phyloP scores from a whole-genome alignment of 2,329 filamentous ascomycete species.

The Neurospora sp. region DNA sequence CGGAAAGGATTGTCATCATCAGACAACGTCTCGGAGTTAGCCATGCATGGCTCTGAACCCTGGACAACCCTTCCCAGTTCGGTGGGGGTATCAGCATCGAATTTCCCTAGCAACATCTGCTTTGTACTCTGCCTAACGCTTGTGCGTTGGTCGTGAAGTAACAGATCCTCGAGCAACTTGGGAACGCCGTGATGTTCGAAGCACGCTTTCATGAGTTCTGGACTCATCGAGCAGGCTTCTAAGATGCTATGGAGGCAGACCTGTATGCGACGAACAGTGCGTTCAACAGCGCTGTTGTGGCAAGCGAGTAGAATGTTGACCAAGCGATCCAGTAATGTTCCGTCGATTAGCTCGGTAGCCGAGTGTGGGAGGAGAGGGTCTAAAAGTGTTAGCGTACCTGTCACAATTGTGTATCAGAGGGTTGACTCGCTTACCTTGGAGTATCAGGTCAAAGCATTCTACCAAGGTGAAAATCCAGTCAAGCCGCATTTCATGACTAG shows the following conservation, averaged over 20 bases:
- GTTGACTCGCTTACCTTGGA: slow-evolving; percentile 36
- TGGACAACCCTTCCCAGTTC: slow-evolving; percentile 6
- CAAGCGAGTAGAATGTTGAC: slow-evolving; percentile 18
- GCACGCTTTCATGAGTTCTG: slow-evolving; percentile 30
- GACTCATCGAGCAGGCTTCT: slow-evolving; percentile 28
- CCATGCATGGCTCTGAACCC: not conserved
- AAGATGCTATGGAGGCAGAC: slow-evolving; percentile 30
- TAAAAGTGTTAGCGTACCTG: slow-evolving; percentile 16
- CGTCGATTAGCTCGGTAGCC: slow-evolving; percentile 17
- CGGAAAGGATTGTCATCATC: slow-evolving; percentile 21
- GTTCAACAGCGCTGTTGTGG: not conserved
- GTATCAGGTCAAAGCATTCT: slow-evolving; percentile 43
- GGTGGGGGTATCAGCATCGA: slow-evolving; percentile 4
- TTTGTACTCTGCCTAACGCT: slow-evolving; percentile 27
- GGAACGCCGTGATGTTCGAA: slow-evolving; percentile 18
- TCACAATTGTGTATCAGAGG: slow-evolving; percentile 3
- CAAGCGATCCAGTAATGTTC: slow-evolving; percentile 21
- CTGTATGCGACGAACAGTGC: slow-evolving; percentile 11
- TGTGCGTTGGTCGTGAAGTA: slow-evolving; percentile 27
- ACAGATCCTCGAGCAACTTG: slow-evolving; percentile 23
- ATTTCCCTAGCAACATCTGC: slow-evolving; percentile 24
- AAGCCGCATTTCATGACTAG: slow-evolving; percentile 34
- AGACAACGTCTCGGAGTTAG: not conserved
- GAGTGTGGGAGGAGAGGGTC: slow-evolving; percentile 12
- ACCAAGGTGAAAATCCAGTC: slow-evolving; percentile 44